Evolutionary conservation across 257 asterid species (phyloP), one percentile per base, ranked within the genome.

Genomic region (Eustoma russellianum): DNA sequence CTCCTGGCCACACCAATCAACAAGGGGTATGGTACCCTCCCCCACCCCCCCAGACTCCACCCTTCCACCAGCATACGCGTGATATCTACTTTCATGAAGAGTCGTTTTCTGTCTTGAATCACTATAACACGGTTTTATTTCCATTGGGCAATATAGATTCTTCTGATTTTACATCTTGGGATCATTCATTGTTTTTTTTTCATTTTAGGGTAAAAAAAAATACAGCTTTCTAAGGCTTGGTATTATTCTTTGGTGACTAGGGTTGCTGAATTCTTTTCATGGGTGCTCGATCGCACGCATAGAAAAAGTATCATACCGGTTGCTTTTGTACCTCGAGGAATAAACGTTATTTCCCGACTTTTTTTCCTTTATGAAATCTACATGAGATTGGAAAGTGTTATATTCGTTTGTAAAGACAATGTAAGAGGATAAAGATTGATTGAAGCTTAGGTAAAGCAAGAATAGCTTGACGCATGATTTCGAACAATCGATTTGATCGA

Each of bases 101-200:
- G 72, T 70, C 77, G 57, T 71, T 71, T 71, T 71, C 73, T 38
- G 70, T 18, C 70, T 63, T 71, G 70, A 66, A 66, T 71, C 43
- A 48, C 67, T 63, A 47, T 35, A 53, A 66, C 46, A 52, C 70
- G 34, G 54, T 35, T 52, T 13, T 61, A 46, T 71, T 66, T 58
- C 69, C 69, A 66, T 61, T 71, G 72, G 69, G 62, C 72, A 62
- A 15, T 62, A 30, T 50, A 65, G 60, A 56, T 70, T 59, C 56
- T 48, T 41, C 40, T 10, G 16, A 49, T 9, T 45, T 60, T 24
- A 28, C 17, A 9, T 38, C 10, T n/a, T 18, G 41, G 40, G 17
- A n/a, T 33, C 47, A 33, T 46, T 43, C 28, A n/a, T 52, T 61
- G 2, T 24, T 30, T 2, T 14, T 41, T 38, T 30, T 14, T 17